Evolutionary conservation across 768 basidiomycete species (phyloP), one percentile per base, ranked within the genome.

Genomic region (Scleroderma bovista): DNA sequence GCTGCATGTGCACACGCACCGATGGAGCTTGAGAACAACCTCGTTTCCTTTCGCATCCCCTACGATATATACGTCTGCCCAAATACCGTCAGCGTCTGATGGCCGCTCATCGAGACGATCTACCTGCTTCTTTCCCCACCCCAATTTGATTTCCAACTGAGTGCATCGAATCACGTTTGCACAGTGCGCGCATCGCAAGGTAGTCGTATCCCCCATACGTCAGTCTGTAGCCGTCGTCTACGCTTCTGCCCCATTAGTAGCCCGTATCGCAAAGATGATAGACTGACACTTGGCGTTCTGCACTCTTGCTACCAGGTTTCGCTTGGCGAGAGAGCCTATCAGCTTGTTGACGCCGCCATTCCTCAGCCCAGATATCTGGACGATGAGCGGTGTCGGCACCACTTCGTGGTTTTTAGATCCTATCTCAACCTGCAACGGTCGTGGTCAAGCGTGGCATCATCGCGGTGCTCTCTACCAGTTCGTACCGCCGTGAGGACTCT

Each of bases 141-240:
- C 96, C 96, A 60, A 99, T 94, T 72, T 96, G 92, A 63, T 96
- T 96, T 19, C 96, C 96, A 29, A 99, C 91, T 20, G 91, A 90
- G 57, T 86, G 73, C 70, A 99, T 78, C 0, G 89, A 81, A 49
- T 92, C 90, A 48, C 95, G 73, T 65, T 93, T 93, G 1, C 90
- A 93, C 65, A 98, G 73, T 3, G 96, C 88, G 31, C 93, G 80
- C 76, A 98, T 88, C 20, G 96, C 92, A 22, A 99, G 77, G 65
- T 84, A 98, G 60, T 99, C 96, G 56, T 96, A 93, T n/a, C 96
- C 96, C 32, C 96, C 96, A 63, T 99, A 99, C 4, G 96, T 98
- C 56, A 99, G 65, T 38, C 96, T 80, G 67, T 95, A 98, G 15
- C 96, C 96, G 59, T 99, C 96, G 67, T 99, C 95, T 98, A 57